Evolutionary conservation across 345 rosid species (phyloP), one percentile per base, ranked within the genome.

Genomic region (Pelargonium nanum): DNA sequence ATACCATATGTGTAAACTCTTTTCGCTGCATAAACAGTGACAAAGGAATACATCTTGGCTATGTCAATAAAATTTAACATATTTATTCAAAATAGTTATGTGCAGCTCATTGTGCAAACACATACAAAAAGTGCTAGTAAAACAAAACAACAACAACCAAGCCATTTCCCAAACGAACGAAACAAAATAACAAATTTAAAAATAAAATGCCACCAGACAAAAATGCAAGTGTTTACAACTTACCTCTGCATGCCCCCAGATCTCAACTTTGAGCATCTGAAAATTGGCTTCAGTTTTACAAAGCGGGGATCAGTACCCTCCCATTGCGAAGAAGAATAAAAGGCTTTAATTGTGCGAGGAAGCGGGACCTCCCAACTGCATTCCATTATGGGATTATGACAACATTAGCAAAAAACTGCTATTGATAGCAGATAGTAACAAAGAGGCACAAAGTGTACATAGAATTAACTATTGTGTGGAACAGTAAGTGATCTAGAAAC

Each of bases 331-430:
- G 82, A 74, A 71, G 80, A 74, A 71, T 85, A 89, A 61, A 85
- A 60, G 32, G 50, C 67, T 74, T 80, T 78, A 60, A 81, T 71
- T 17, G 81, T 65, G 56, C 54, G 76, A 58, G 88, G 92, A 81
- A 77, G 76, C 72, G 96, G 96, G 72, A 89, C 83, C 81, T 93
- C 99, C 99, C 99, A 93, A 81, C 96, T 87, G 82, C 90, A 81
- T 57, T 9, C 45, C 45, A 34, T 34, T 9, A 34, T 34, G 45
- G 45, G 13, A 34, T 34, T 3, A 15, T 34, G 6, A 34, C 1
- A 34, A 34, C 45, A 34, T 34, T 5, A 34, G 45, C 45, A 34
- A 34, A 34, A 34, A 10, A 34, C 45, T 4, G 13, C 13, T 34
- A 1, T 34, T 4, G 13, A 9, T 1, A 34, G 12, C 53, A 52